Percentiles rank a stretch among this genome's conserved stretches.
phyloP scores from a whole-genome alignment of 139 green algal genomes.

The Chlorella vulgaris region DNA sequence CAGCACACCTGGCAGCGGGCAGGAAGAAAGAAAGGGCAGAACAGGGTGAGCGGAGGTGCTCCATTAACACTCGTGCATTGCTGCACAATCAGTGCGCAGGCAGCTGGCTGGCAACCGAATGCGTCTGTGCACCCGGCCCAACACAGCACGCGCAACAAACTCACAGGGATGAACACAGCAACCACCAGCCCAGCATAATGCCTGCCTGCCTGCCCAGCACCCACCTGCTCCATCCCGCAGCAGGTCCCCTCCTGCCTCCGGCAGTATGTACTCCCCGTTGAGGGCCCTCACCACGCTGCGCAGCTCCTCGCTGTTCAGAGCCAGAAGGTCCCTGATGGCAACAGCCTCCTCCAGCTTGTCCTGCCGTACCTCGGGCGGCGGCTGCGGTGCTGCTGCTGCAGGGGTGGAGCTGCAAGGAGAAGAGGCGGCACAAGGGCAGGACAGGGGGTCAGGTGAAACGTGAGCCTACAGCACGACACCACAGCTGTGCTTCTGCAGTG shows the following conservation, averaged over 20 bases:
- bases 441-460: too few species aligned
- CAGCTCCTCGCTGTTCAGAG: constrained; percentile 87
- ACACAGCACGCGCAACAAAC: too few species aligned
- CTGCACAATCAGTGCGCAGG: too few species aligned
- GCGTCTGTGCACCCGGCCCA: too few species aligned
- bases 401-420: not conserved
- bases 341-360: constrained; percentile 75
- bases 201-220: not conserved
- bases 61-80: too few species aligned
- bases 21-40: not conserved
- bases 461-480: too few species aligned
- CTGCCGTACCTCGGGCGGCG: not conserved
- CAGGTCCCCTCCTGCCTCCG: constrained; percentile 93
- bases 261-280: constrained; percentile 86
- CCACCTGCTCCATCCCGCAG: constrained; percentile 84
- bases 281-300: constrained; percentile 70
- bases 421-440: too few species aligned
- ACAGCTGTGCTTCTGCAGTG: too few species aligned
- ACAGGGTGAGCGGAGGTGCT: not conserved
- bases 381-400: not conserved
- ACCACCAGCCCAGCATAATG: too few species aligned
- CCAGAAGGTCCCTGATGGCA: constrained; percentile 80
- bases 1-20: constrained; percentile 73
- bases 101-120: too few species aligned
- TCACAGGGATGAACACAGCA: too few species aligned